These are phyloP conservation scores for Blepharisma japonicum DNA, from an alignment of 73 alveolate species.

Conservation along the genomic window DNA sequence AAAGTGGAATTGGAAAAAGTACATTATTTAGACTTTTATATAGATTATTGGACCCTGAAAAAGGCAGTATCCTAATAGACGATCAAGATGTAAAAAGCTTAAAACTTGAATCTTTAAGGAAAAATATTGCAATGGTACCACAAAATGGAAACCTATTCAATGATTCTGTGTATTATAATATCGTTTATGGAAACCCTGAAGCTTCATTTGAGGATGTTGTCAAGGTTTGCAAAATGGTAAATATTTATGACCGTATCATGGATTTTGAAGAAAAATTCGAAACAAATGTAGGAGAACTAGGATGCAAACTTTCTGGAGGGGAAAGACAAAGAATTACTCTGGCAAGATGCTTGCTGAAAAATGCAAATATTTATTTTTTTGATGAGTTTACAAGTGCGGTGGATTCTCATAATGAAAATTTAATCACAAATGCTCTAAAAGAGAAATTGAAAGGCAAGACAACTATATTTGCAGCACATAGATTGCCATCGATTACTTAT, in stretches of 20 bases:
- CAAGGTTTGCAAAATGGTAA: conserved; percentile 50
- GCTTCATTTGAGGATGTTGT: conserved; percentile 69
- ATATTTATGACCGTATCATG: conserved; percentile 64
- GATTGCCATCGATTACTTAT: conserved; percentile 77
- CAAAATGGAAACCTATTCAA: conserved; percentile 76
- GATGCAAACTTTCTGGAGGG: conserved; percentile 88
- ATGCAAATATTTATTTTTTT: conserved; percentile 65
- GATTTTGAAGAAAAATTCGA: conserved; percentile 76
- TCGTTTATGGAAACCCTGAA: conserved; percentile 68
- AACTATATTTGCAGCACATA: conserved; percentile 86
- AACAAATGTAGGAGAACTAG: conserved; percentile 84
- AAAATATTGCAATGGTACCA: conserved; percentile 66
- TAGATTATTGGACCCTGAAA: conserved; percentile 55
- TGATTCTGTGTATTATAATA: conserved; percentile 72
- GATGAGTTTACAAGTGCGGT: conserved; percentile 91
- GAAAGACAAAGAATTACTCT: conserved; percentile 76
- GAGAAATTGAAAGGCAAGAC: conserved; percentile 71
- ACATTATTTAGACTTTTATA: conserved; percentile 68
- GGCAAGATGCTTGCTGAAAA: conserved; percentile 82
- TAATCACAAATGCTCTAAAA: conserved; percentile 76
- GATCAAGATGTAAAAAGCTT: conserved; percentile 64
- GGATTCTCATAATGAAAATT: conserved; percentile 79
- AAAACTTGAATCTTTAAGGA: conserved; percentile 66
- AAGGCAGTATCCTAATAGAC: conserved; percentile 69
- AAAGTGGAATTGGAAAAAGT: conserved; percentile 82